Evolutionary conservation across 2,329 filamentous ascomycete genomes (phyloP).

Genomic region (Aspergillus neotritici): DNA sequence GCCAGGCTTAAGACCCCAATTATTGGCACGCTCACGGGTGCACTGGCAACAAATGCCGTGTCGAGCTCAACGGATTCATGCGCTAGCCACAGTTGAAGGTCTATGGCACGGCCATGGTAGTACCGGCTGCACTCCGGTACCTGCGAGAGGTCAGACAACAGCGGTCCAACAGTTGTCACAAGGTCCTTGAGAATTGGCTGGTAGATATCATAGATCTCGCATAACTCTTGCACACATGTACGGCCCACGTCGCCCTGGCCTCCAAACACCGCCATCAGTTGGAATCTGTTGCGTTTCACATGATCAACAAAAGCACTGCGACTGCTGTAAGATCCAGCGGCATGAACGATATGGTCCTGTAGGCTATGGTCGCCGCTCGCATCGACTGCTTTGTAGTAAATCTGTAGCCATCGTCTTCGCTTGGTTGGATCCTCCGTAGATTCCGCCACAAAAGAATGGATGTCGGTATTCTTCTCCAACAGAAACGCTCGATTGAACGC

Average conservation of each 20-base stretch:
- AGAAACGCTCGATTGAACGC: constrained; percentile 13
- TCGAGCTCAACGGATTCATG: constrained; percentile 24
- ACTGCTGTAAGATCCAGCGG: no score
- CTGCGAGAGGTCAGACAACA: constrained; percentile 7
- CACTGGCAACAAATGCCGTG: constrained; percentile 29
- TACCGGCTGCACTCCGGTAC: constrained; percentile 5
- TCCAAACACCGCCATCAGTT: constrained; percentile 15
- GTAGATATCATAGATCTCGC: constrained; percentile 13
- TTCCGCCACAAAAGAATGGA: constrained; percentile 10
- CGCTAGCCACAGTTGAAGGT: constrained; percentile 16
- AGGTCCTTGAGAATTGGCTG: constrained; percentile 10
- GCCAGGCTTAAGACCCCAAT: constrained; percentile 34
- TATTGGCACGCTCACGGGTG: constrained; percentile 37
- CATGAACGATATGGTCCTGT: neutral
- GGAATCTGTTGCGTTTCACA: constrained; percentile 7
- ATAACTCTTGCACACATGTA: constrained; percentile 14
- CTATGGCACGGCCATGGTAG: constrained; percentile 6
- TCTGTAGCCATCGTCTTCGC: constrained; percentile 6
- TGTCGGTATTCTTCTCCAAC: constrained; percentile 3
- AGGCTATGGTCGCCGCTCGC: neutral
- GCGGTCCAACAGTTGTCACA: constrained; percentile 4
- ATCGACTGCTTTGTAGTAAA: constrained; percentile 12
- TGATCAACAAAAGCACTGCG: constrained; percentile 11
- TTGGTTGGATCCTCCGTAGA: neutral
- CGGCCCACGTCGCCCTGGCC: constrained; percentile 16